A percentile compares a stretch with the other conserved stretches of the same genome.
These are phyloP conservation scores for Hypseocharis bilobata DNA, from an alignment of 441 rosid species.

Conservation along the genomic window DNA sequence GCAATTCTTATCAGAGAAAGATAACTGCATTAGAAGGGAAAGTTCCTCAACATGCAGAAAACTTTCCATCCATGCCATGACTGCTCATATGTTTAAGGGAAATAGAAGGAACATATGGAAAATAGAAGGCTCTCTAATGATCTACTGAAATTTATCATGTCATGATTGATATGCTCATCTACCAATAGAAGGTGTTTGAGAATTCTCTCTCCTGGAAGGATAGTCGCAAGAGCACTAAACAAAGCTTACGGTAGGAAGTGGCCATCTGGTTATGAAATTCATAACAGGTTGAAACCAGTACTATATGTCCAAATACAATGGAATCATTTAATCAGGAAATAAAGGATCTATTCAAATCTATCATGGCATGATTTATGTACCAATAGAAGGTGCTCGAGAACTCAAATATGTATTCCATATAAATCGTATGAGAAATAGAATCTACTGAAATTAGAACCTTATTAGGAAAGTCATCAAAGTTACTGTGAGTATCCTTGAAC, in stretches of 20 bases:
- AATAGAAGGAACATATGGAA: too few species aligned
- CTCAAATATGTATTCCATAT: too few species aligned
- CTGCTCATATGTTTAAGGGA: too few species aligned
- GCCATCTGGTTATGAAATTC: too few species aligned
- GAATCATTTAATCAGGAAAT: neutral
- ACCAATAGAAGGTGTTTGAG: too few species aligned
- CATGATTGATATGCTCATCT: too few species aligned
- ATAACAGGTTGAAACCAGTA: too few species aligned
- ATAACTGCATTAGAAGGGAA: neutral
- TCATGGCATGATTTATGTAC: neutral
- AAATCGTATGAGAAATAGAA: neutral
- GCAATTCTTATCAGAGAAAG: constrained; percentile 8
- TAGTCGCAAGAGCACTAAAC: too few species aligned
- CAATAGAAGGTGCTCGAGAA: neutral
- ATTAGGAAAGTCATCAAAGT: constrained; percentile 39
- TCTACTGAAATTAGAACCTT: constrained; percentile 30
- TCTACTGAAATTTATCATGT: too few species aligned
- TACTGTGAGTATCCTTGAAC: constrained; percentile 39
- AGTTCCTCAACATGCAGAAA: neutral
- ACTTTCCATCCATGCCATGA: neutral
- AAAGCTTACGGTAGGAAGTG: too few species aligned
- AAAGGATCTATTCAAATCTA: neutral
- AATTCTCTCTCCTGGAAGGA: too few species aligned
- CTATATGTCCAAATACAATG: neutral
- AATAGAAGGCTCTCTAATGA: too few species aligned